Evolutionary conservation across 1,139 yeast species (phyloP), one percentile per base, ranked within the genome.

Genomic region (Yamadazyma blattariae): DNA sequence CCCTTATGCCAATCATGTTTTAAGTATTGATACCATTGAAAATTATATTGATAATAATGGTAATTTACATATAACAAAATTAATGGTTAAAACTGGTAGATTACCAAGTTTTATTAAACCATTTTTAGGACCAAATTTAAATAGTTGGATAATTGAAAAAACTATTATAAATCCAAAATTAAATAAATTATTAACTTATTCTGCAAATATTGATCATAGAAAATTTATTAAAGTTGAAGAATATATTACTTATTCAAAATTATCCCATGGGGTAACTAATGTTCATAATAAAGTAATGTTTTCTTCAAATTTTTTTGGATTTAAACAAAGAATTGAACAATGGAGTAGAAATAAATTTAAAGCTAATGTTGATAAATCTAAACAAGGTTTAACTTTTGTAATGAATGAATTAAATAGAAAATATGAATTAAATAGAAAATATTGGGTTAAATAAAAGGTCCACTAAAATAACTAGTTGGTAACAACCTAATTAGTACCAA

Each of bases 1-100:
- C 52, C 98, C 98, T 3, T 89, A 74, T 54, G 83, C 97, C 26
- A 65, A 78, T n/a, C 97, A 92, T 62, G 97, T 92, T 11, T 66
- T 82, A 31, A 82, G 95, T 11, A 81, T 81, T 27, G 98, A 92
- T 55, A 86, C 96, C 2, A 58, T 86, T 19, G 79, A 79, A 29
- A 67, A 67, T 30, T 60, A 65, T 44, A 68, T 83, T 20, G 90
- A 84, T 46, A 53, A 56, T 0, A 60, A 76, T 12, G 95, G 95
- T 15, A 67, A 79, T 36, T 69, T 89, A 34, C 74, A 79, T 48
- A 79, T 87, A 25, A 86, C 95, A 8, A 73, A 92, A 48, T 63
- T 92, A 31, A 79, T 90, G 39, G 76, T 77, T 46, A 92, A 92
- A 54, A 68, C 77, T 2, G 97, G 97, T 6, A 70, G 88, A 46